These are phyloP conservation scores for Dendrobium officinale DNA, from an alignment of 106 monocot species.

Conservation along the genomic window DNA sequence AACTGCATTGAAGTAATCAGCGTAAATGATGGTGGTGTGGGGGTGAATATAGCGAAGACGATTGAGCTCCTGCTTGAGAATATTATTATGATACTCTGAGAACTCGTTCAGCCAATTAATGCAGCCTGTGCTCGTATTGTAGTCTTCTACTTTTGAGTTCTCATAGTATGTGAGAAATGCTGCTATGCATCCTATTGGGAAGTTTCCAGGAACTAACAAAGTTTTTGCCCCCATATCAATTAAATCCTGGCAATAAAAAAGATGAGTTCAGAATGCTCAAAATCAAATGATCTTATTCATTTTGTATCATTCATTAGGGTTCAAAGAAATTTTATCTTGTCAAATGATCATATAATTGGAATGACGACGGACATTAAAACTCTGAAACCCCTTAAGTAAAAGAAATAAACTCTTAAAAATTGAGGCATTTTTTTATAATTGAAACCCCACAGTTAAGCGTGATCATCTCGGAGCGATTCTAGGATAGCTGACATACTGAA, in stretches of 20 bases:
- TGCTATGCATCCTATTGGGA: conserved; percentile 50
- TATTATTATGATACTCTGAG: conserved; percentile 26
- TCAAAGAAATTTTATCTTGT: no score
- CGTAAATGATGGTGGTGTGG: conserved; percentile 50
- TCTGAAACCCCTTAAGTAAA: no score
- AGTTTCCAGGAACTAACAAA: conserved; percentile 47
- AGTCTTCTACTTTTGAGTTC: conserved; percentile 22
- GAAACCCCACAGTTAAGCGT: no score
- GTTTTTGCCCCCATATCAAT: conserved; percentile 46
- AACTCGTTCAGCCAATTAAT: conserved; percentile 49
- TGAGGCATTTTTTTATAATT: no score
- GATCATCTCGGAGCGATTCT: no score
- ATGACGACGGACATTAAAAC: no score
- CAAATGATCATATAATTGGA: no score
- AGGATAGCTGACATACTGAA: no score
- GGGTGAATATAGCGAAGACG: conserved; percentile 25
- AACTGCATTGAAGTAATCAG: conserved; percentile 43
- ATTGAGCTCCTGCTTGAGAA: conserved; percentile 24
- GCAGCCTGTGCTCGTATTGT: conserved; percentile 42
- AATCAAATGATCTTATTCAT: no score
- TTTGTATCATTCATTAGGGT: no score
- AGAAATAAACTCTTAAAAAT: no score
- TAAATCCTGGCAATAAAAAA: conserved; percentile 11
- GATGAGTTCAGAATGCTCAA: neutral
- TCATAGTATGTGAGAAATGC: conserved; percentile 15